These are phyloP conservation scores for Fusarium fujikuroi DNA, from an alignment of 2,329 filamentous ascomycete species.

Conservation along the genomic window DNA sequence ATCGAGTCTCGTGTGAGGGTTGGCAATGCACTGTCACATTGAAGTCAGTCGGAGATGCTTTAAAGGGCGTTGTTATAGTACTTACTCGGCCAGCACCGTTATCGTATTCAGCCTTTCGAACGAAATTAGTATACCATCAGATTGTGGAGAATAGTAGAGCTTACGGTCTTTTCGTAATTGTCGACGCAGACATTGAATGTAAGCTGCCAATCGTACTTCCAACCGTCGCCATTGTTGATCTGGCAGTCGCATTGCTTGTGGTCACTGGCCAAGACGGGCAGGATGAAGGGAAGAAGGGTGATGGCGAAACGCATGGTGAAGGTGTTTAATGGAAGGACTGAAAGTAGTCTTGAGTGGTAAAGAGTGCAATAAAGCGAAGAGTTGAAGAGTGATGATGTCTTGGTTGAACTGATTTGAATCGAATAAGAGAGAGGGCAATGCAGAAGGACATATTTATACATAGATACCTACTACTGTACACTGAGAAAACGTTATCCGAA, in stretches of 20 bases:
- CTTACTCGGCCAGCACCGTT: not conserved
- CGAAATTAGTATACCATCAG: not conserved
- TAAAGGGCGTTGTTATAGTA: accelerated
- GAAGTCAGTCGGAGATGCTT: not conserved
- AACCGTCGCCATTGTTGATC: not conserved
- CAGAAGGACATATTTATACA: not conserved
- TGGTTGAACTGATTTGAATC: not conserved
- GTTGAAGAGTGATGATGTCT: not conserved
- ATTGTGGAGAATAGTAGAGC: accelerated
- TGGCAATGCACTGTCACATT: not conserved
- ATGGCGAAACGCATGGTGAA: not conserved
- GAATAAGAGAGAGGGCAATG: not conserved
- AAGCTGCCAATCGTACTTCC: not conserved
- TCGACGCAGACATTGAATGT: not conserved
- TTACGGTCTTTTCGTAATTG: not conserved
- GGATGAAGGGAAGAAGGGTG: not conserved
- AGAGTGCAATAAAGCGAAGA: not conserved
- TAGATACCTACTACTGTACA: not conserved
- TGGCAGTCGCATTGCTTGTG: not conserved
- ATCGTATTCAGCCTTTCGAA: not conserved
- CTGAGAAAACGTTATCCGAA: not conserved
- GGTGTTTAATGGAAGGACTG: not conserved
- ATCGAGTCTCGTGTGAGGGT: not conserved
- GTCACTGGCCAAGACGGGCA: not conserved
- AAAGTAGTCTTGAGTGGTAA: not conserved